A percentile compares a stretch with the other conserved stretches of the same genome.
Conservation (phyloP, 192 early-diverging fungal species). For the Dispira parvispora region DNA sequence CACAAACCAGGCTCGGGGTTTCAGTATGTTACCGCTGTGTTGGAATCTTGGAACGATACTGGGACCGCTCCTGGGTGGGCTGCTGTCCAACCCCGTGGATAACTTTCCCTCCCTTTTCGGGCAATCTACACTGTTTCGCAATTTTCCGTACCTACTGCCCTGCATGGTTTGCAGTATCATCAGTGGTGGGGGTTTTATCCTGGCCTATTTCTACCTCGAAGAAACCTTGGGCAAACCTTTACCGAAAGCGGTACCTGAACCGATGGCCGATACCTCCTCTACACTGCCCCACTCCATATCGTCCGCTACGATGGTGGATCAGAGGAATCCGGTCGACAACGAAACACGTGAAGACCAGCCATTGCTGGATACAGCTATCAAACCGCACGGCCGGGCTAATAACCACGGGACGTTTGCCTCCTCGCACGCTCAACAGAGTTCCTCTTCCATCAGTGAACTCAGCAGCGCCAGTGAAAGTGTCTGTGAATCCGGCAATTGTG, state of each 20-base stretch:
- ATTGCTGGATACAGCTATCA: neutral
- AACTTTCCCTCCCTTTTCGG: conserved; percentile 47
- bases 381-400: neutral
- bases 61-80: conserved; percentile 67
- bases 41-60: conserved; percentile 46
- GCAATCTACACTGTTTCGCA: conserved; percentile 32
- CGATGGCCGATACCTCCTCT: neutral
- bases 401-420: neutral
- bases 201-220: conserved; percentile 44
- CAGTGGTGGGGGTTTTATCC: conserved; percentile 39
- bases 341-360: neutral
- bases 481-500: neutral
- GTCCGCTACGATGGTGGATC: neutral
- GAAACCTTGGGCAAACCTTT: conserved; percentile 29
- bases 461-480: neutral
- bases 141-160: conserved; percentile 72
- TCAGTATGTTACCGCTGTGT: conserved; percentile 53
- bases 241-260: neutral
- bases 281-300: too few relatives aligned
- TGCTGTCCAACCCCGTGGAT: conserved; percentile 54
- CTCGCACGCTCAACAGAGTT: neutral
- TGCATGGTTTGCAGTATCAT: conserved; percentile 49
- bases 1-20: conserved; percentile 59
- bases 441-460: neutral
- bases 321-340: neutral